Base-by-base conservation (phyloP, 768 basidiomycete genomes). In the Mycena belliarum region DNA sequence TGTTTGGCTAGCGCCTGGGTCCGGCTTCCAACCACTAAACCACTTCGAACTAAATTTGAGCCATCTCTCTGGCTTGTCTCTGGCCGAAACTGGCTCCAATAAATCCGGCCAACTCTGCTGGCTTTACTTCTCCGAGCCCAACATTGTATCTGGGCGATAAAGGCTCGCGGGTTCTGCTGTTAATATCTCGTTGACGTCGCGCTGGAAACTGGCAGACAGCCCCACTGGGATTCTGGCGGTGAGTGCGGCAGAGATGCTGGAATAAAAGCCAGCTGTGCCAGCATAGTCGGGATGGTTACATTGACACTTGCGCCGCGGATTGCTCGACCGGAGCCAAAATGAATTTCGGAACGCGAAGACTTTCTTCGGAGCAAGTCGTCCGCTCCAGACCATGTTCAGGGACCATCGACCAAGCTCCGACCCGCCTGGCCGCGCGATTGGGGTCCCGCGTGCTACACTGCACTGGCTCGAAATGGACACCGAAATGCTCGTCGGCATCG, bases 151-250 rank as follows among this genome's bases (percentile, higher is more conserved):
- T 32, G 29, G 29, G 29, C 29, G 29, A 32, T 32, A n/a, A n/a
- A n/a, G n/a, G n/a, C 20, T 41, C 40, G 20, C 40, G 40, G 40
- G 16, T 40, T 40, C 2, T 40, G 4, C n/a, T 20, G 7, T 40
- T 40, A 6, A 23, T 23, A 2, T 4, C 4, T 23, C 5, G 10
- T 21, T 23, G 18, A 5, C 43, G 25, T 50, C 38, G 48, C 55
- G 55, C 33, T 49, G 48, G 41, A 49, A 56, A 49, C 55, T 43
- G 55, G 48, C 55, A 49, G 41, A 43, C 55, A 4, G 10, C 28
- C 6, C 32, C n/a, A n/a, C n/a, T n/a, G n/a, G n/a, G 23, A 44
- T 47, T 48, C 47, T 49, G 48, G 47, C 55, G 41, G 32, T 32
- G n/a, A 32, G 28, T 23, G 10, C 46, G 45, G 46, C 29, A 32